Base-by-base conservation (phyloP, 169 alveolate species). In the Fabrea salina region DNA sequence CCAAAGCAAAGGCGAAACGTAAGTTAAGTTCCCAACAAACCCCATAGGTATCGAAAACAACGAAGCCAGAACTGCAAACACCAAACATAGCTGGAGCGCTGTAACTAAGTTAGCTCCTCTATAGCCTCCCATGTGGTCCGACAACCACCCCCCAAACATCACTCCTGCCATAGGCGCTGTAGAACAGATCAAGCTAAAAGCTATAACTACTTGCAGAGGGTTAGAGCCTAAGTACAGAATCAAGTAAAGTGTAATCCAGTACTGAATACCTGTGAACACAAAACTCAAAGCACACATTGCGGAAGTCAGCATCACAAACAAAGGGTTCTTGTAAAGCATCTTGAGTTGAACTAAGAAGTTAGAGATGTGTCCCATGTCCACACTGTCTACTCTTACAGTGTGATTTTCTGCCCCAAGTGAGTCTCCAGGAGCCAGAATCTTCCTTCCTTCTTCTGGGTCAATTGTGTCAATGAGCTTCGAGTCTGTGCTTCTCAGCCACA, bases 221-320 rank as follows among this genome's bases (percentile, higher is more conserved):
- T 83, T 72, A 1, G 85, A 66, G 25, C 67, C 56, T 58, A 92
- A 39, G 0, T 90, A 90, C 54, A 51, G 83, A 61, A 80, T 75
- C 79, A 89, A 53, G 67, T 92, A 92, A 56, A 91, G 91, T 43
- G 96, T 84, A 44, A 89, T 89, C 97, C 97, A 93, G 79, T 90
- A 93, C 81, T 93, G 88, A 11, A 93, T 89, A 5, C 97, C 97
- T 33, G 95, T 90, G 5, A 93, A 94, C 32, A 89, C 93, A 57
- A 93, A 93, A 41, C 82, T 82, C 59, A 91, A 72, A 16, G 90
- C 75, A 32, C 92, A 82, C 27, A 93, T 83, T 30, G 94, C 32
- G 8, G 39, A 35, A 32, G 74, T 61, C n/a, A 61, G 25, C 41
- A 13, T 35, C 8, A 61, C 49, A 61, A 61, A 61, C 74, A 61